These are phyloP conservation scores for Yarrowia sp. DNA, from an alignment of 805 yeast species.

Conservation along the genomic window DNA sequence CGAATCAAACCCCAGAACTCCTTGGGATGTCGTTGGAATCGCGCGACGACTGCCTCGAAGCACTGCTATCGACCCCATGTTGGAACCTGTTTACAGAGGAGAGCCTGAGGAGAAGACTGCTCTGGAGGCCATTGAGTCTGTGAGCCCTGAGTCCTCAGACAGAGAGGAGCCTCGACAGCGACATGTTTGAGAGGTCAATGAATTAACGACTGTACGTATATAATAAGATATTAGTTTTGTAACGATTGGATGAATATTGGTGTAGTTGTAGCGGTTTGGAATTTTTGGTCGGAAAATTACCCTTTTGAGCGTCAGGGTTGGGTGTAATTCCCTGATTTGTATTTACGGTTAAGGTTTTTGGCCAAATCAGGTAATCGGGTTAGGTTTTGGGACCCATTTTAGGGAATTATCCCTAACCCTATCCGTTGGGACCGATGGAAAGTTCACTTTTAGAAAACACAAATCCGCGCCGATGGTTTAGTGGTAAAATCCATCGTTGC, in stretches of 20 bases:
- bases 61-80: background rate
- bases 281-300: background rate
- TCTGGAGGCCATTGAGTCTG: background rate
- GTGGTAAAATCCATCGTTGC: slow-evolving; percentile 25
- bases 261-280: background rate
- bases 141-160: background rate
- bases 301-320: too few relatives aligned
- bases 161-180: background rate
- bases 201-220: background rate
- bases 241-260: background rate
- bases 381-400: background rate
- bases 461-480: slow-evolving; percentile 12
- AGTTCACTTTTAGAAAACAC: background rate
- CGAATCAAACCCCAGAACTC: background rate
- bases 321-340: background rate
- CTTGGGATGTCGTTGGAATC: slow-evolving; percentile 2
- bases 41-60: background rate
- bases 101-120: background rate
- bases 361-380: background rate
- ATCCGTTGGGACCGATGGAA: background rate
- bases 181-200: background rate
- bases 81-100: background rate
- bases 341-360: background rate
- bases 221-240: background rate
- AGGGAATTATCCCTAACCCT: background rate